Conservation (phyloP, 2,329 filamentous ascomycete genomes). For the Alternaria alternata region DNA sequence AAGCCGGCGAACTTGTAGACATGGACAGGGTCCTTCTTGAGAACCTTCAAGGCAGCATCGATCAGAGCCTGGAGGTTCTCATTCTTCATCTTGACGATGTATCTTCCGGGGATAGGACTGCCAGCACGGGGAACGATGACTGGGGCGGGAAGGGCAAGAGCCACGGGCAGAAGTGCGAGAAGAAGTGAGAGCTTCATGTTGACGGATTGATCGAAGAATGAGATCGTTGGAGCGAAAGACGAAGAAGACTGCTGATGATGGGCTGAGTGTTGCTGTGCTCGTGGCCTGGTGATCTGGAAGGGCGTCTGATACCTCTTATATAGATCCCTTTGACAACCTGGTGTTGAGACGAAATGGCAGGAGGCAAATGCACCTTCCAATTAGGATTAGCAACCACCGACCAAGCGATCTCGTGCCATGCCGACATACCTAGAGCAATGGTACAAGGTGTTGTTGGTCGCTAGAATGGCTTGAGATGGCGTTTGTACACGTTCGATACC, state of each 20-base stretch:
- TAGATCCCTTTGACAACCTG: conserved; percentile 26
- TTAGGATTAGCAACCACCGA: conserved; percentile 34
- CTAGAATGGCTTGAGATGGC: conserved; percentile 37
- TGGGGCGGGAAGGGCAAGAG: conserved; percentile 49
- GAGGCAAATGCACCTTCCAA: conserved; percentile 41
- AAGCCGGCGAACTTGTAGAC: conserved; percentile 51
- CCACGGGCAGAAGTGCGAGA: conserved; percentile 50
- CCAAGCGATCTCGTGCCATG: conserved; percentile 25
- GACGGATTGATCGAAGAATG: conserved; percentile 24
- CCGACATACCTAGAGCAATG: conserved; percentile 24
- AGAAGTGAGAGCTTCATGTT: conserved; percentile 52
- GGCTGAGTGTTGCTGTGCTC: conserved; percentile 34
- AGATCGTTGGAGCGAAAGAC: conserved; percentile 23
- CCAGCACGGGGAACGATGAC: conserved; percentile 50
- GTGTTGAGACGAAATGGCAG: conserved; percentile 17
- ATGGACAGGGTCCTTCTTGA: conserved; percentile 42
- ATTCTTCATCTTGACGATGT: conserved; percentile 58
- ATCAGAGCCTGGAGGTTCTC: conserved; percentile 39
- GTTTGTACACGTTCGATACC: conserved; percentile 34
- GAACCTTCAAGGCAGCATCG: conserved; percentile 35
- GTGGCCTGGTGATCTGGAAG: conserved; percentile 33
- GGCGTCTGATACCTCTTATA: conserved; percentile 38
- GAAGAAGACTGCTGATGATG: conserved; percentile 25
- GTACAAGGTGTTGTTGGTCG: conserved; percentile 20
- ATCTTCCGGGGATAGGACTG: conserved; percentile 52